Conservation (phyloP, 2,329 filamentous ascomycete species). For the Aspergillus sp. region DNA sequence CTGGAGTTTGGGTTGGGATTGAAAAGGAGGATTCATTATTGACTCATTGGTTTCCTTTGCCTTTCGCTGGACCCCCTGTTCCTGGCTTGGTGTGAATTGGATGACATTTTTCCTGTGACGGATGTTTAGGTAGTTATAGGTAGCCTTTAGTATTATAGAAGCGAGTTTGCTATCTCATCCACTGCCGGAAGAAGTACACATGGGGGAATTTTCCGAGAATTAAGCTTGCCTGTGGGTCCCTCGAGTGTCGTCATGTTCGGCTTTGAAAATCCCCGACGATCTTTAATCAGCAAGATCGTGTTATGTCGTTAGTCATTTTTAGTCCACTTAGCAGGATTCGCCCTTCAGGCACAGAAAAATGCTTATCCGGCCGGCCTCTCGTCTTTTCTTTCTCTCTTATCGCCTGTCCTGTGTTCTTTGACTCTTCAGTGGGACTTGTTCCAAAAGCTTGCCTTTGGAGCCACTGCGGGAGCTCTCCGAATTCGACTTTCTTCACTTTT, state of each 20-base stretch:
- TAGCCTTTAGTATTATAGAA: background rate
- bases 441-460: background rate
- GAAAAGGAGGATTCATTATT: constrained; percentile 9
- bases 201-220: background rate
- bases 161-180: background rate
- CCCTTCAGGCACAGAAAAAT: background rate
- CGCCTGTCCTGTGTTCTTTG: background rate
- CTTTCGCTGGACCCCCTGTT: background rate
- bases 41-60: background rate
- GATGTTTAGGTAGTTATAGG: background rate
- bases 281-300: no score
- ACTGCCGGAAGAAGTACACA: no score
- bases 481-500: no score
- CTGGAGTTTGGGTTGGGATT: constrained; percentile 6
- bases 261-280: background rate
- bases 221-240: background rate
- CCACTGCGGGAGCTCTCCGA: no score
- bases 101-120: background rate
- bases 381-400: background rate
- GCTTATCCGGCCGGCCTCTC: background rate
- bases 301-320: no score
- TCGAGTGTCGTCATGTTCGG: background rate
- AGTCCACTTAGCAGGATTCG: background rate
- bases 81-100: background rate
- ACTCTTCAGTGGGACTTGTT: background rate